Base-by-base conservation (phyloP, 768 basidiomycete genomes). In the Naganishia randhawae region DNA sequence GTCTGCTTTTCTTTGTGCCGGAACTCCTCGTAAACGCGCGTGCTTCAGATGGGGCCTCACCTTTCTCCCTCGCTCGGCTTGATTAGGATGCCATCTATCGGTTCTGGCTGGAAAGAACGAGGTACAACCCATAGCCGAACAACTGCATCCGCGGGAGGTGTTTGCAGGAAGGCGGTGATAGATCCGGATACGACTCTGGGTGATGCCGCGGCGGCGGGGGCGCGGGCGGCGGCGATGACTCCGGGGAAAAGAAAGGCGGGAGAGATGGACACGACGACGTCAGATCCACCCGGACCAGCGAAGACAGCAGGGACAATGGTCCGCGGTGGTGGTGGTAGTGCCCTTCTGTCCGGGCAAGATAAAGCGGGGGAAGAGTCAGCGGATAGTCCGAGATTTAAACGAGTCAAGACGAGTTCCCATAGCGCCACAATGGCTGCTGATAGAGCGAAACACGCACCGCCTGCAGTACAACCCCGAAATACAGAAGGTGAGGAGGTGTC, bases 321-420 rank as follows among this genome's bases (percentile, higher is more conserved):
- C n/a, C 4, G n/a, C 19, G 6, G 45, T 48, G 45, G n/a, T 48
- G n/a, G n/a, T n/a, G n/a, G n/a, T n/a, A n/a, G n/a, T n/a, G n/a
- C n/a, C n/a, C n/a, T n/a, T n/a, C n/a, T n/a, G n/a, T n/a, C n/a
- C n/a, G n/a, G n/a, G n/a, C n/a, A n/a, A n/a, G n/a, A n/a, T n/a
- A n/a, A n/a, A n/a, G n/a, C n/a, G n/a, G n/a, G n/a, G n/a, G n/a
- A n/a, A n/a, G n/a, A n/a, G 4, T 27, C 16, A 19, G 45, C 22
- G 22, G 69, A 69, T 19, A 65, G 63, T 64, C 69, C 69, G 32
- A 6, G 69, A 19, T 29, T 63, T 32, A 69, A 69, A 48, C 16
- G 69, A 35, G 61, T 66, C 53, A 65, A 64, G 51, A 39, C 53
- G 33, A 41, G 35, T 11, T 22, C 27, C 6, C 45, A 48, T n/a